Evolutionary conservation across 2,329 filamentous ascomycete species (phyloP).

Genomic region (Pezicula carpinea): DNA sequence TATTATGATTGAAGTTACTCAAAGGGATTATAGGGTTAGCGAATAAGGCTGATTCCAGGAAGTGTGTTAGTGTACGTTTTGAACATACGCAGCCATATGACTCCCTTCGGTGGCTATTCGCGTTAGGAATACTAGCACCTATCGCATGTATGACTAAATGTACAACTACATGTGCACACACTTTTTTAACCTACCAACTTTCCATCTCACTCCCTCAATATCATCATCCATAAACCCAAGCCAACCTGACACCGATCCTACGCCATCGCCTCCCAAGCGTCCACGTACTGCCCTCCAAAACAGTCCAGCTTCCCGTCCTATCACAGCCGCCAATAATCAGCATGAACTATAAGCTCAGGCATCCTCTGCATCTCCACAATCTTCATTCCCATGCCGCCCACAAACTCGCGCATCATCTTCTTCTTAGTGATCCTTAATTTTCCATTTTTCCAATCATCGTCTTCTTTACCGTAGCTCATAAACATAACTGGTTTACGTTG

Average conservation of each 20-base stretch:
- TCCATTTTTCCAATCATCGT: neutral
- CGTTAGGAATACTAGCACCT: too few species aligned
- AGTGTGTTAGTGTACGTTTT: too few species aligned
- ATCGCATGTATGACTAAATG: too few species aligned
- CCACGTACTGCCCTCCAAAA: neutral
- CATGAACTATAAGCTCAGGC: neutral
- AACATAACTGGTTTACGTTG: neutral
- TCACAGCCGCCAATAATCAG: neutral
- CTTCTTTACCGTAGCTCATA: conserved; percentile 1
- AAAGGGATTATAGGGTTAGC: too few species aligned
- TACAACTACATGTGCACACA: too few species aligned
- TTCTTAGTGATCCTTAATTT: neutral
- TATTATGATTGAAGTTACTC: too few species aligned
- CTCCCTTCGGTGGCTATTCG: too few species aligned
- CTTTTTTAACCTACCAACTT: too few species aligned
- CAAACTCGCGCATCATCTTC: conserved; percentile 2
- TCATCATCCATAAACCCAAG: neutral
- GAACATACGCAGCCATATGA: too few species aligned
- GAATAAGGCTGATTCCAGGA: too few species aligned
- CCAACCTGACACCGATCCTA: neutral
- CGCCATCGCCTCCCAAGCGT: neutral
- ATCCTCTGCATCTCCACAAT: neutral
- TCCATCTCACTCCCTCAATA: neutral
- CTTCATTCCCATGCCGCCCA: neutral
- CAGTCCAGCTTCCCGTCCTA: neutral